Base-by-base conservation (phyloP, 1,284 basidiomycete species). In the Vanrija humicola region DNA sequence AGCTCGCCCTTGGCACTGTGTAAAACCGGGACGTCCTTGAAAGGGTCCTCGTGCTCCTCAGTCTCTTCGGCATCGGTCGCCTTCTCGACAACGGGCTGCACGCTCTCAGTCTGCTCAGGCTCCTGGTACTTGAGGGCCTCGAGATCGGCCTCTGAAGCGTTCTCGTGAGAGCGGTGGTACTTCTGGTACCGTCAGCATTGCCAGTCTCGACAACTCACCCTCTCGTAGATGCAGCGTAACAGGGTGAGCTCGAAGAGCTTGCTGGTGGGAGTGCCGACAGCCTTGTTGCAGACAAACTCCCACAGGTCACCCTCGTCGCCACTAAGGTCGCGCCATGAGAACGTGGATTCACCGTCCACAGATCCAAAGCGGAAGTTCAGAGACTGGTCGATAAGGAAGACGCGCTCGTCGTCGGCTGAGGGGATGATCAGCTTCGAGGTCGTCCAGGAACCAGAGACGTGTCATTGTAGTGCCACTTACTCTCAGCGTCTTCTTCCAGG, bases 401-500 rank as follows among this genome's bases (percentile, higher is more conserved):
- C 86, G 58, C 89, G 83, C 73, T 98, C 95, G 73, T 92, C 90
- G 67, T 93, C 90, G 63, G 88, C 89, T 92, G 64, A 15, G 29
- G 7, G 59, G 18, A 16, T 5, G 26, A 42, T 19, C 44, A 61
- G 56, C 34, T 34, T 29, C 10, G 28, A 4, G 15, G 46, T 5
- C 14, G 46, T 5, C 14, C n/a, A 26, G 38, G 14, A 26, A 12
- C 45, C 34, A 16, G 44, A 23, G 21, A 23, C 16, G 15, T 16
- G n/a, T 9, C n/a, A 9, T 2, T 3, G 21, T 2, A 23, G 19
- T 7, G 44, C 10, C 38, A 80, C 89, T 70, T 73, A 93, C 90
- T 90, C 79, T 98, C 95, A 43, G 93, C 91, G 73, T 96, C 92
- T 66, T 97, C 93, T 63, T 95, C 92, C 14, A 97, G 79, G 29